Evolutionary conservation across 768 basidiomycete genomes (phyloP).

Genomic region (Suillus ampliporus): DNA sequence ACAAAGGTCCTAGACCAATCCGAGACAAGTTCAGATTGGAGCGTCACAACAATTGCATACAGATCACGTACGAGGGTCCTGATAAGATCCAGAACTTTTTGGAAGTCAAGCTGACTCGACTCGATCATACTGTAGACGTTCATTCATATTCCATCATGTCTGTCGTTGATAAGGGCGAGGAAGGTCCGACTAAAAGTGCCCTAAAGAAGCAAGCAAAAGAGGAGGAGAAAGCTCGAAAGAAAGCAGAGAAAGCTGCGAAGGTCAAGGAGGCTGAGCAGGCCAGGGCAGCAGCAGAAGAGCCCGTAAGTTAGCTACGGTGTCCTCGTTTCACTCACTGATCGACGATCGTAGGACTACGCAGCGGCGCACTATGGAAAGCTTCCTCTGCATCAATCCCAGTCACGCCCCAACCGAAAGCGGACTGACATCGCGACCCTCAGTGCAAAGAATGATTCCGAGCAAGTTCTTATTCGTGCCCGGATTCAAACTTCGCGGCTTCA

Average conservation of each 20-base stretch:
- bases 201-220: slow-evolving; percentile 92
- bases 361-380: slow-evolving; percentile 83
- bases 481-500: slow-evolving; percentile 92
- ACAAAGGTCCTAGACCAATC: too few relatives aligned
- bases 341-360: slow-evolving; percentile 67
- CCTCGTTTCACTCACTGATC: slow-evolving; percentile 13
- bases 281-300: slow-evolving; percentile 65
- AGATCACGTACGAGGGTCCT: neutral
- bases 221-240: slow-evolving; percentile 88
- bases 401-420: slow-evolving; percentile 64
- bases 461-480: slow-evolving; percentile 85
- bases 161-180: slow-evolving; percentile 21
- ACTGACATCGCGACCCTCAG: slow-evolving; percentile 70
- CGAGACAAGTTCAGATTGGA: neutral
- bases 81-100: slow-evolving; percentile 27
- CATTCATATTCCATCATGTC: slow-evolving; percentile 23
- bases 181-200: slow-evolving; percentile 83
- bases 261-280: slow-evolving; percentile 78
- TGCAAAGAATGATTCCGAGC: slow-evolving; percentile 67
- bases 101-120: slow-evolving; percentile 10
- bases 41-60: slow-evolving; percentile 4
- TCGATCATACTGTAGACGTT: neutral
- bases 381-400: slow-evolving; percentile 91
- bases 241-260: slow-evolving; percentile 83
- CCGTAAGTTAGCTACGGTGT: slow-evolving; percentile 43